Evolutionary conservation across 305 asterid genomes (phyloP).

Genomic region (Ajuga reptans): DNA sequence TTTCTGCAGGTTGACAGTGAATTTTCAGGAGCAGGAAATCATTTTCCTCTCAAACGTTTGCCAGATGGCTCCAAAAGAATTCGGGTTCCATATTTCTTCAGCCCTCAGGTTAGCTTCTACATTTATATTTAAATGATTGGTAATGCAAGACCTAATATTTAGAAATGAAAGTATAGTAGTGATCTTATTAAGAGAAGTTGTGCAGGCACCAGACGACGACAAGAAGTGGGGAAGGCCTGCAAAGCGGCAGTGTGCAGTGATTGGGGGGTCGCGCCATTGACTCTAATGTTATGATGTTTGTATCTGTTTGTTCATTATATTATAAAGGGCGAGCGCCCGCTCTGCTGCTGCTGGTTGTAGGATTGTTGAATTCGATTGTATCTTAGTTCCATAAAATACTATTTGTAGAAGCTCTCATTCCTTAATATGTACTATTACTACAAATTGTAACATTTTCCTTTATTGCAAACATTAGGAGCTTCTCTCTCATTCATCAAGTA

Average conservation of each 20-base stretch:
- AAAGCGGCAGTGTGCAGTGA: slow-evolving; percentile 50
- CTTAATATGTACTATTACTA: slow-evolving; percentile 1
- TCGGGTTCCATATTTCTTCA: slow-evolving; percentile 44
- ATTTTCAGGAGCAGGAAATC: slow-evolving; percentile 28
- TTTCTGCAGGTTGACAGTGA: slow-evolving; percentile 41
- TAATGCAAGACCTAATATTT: no score
- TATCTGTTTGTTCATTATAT: slow-evolving; percentile 2
- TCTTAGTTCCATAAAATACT: neutral
- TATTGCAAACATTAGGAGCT: neutral
- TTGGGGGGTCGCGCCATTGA: neutral
- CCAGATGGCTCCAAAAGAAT: slow-evolving; percentile 96
- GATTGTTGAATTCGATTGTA: no score
- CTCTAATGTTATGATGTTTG: neutral
- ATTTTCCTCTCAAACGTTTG: slow-evolving; percentile 50
- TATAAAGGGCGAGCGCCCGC: neutral
- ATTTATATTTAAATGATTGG: no score
- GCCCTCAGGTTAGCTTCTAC: slow-evolving; percentile 45
- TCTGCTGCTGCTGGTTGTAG: no score
- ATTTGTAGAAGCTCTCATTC: slow-evolving; percentile 14
- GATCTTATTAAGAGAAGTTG: neutral
- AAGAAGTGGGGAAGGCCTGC: slow-evolving; percentile 35
- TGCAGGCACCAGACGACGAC: slow-evolving; percentile 50
- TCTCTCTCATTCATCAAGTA: neutral
- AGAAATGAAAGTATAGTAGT: no score
- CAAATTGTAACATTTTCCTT: neutral